phyloP scores from a whole-genome alignment of 2,329 filamentous ascomycete species.

The Fusarium virguliforme region DNA sequence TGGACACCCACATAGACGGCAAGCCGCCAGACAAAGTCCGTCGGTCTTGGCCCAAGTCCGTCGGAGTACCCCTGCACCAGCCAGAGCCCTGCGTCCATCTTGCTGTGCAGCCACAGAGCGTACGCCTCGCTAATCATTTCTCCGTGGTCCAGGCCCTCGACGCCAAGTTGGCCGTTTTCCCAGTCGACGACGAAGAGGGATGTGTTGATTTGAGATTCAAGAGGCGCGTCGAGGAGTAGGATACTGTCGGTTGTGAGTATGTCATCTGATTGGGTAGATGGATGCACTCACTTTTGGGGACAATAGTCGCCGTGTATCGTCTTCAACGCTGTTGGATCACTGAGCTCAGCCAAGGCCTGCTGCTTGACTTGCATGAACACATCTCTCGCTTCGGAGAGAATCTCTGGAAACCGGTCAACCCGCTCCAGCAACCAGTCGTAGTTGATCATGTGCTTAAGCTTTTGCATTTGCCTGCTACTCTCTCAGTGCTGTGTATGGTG shows the following conservation, averaged over 20 bases:
- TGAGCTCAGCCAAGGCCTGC: slow-evolving; percentile 4
- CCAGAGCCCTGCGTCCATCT: slow-evolving; percentile 1
- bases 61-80: slow-evolving; percentile 13
- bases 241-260: background rate
- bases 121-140: slow-evolving; percentile 28
- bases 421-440: slow-evolving; percentile 24
- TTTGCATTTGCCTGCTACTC: slow-evolving; percentile 15
- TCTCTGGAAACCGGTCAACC: background rate
- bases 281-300: slow-evolving; percentile 15
- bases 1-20: slow-evolving; percentile 20
- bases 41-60: background rate
- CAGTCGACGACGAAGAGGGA: slow-evolving; percentile 15
- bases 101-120: slow-evolving; percentile 1
- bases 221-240: background rate
- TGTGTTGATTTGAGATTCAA: background rate
- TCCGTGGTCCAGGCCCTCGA: slow-evolving; percentile 15
- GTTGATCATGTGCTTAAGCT: slow-evolving; percentile 9
- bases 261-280: no score
- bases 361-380: background rate
- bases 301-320: slow-evolving; percentile 19
- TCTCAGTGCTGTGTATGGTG: background rate
- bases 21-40: slow-evolving; percentile 7
- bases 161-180: slow-evolving; percentile 16
- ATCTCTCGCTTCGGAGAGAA: background rate
- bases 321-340: no score